Evolutionary conservation across 225 moss, liverwort and hornwort species (phyloP).

Genomic region (Straminergon stramineum): DNA sequence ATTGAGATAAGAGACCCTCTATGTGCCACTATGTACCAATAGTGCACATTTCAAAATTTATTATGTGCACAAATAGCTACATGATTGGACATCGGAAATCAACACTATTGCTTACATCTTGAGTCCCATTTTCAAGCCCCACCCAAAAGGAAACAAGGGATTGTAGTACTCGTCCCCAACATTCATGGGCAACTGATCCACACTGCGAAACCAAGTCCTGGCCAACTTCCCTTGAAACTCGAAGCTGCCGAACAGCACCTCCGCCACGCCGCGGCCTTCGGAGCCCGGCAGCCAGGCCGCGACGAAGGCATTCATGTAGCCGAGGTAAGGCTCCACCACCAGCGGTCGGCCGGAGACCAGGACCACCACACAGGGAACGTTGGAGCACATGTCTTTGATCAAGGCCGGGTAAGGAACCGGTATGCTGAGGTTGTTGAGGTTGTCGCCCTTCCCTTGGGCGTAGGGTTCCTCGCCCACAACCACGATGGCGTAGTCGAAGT

Average conservation of each 20-base stretch:
- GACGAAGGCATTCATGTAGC: slow-evolving; percentile 42
- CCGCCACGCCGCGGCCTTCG: slow-evolving; percentile 40
- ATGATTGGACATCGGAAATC: not conserved
- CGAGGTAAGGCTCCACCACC: slow-evolving; percentile 40
- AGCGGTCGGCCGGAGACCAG: slow-evolving; percentile 59
- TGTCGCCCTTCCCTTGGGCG: slow-evolving; percentile 55
- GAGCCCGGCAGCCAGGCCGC: slow-evolving; percentile 71
- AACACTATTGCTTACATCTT: not conserved
- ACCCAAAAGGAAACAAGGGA: slow-evolving; percentile 76
- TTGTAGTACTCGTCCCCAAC: slow-evolving; percentile 53
- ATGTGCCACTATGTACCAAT: not conserved
- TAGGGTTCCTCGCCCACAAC: slow-evolving; percentile 66
- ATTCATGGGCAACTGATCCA: slow-evolving; percentile 74
- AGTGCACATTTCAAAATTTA: not conserved
- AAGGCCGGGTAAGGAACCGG: slow-evolving; percentile 33
- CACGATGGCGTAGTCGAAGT: slow-evolving; percentile 44
- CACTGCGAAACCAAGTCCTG: slow-evolving; percentile 54
- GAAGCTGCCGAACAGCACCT: slow-evolving; percentile 51
- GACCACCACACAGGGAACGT: slow-evolving; percentile 45
- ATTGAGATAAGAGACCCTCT: not conserved
- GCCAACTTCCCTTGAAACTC: slow-evolving; percentile 52
- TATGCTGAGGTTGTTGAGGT: slow-evolving; percentile 45
- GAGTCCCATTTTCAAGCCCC: slow-evolving; percentile 47
- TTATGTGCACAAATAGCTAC: not conserved
- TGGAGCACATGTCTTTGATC: slow-evolving; percentile 47